A percentile compares a stretch with the other conserved stretches of the same genome.
Evolutionary conservation across 176 grass and related monocot species (phyloP).

Genomic region (Cenchrus americanus): DNA sequence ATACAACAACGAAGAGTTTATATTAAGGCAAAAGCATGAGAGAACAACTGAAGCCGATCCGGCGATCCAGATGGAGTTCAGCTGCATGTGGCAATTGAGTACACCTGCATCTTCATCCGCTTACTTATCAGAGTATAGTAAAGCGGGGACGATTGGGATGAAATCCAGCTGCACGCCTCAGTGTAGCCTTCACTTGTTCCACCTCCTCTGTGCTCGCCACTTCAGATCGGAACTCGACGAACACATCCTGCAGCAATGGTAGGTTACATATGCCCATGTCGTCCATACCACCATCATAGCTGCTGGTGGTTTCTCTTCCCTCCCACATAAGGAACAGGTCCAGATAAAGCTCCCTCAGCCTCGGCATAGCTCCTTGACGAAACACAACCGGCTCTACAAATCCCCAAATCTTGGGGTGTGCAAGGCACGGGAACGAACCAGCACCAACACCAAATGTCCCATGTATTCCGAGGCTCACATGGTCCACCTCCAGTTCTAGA

Average conservation of each 20-base stretch:
- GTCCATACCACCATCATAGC: too few relatives aligned
- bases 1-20: too few relatives aligned
- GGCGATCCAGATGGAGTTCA: too few relatives aligned
- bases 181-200: not conserved
- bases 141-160: not conserved
- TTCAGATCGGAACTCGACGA: not conserved
- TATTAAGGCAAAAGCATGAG: too few relatives aligned
- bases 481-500: not conserved
- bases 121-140: too few relatives aligned
- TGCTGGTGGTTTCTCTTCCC: not conserved
- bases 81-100: too few relatives aligned
- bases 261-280: not conserved
- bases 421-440: not conserved
- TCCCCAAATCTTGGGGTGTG: accelerated
- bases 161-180: not conserved
- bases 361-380: not conserved
- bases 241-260: not conserved
- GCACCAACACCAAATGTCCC: too few relatives aligned
- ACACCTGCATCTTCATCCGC: too few relatives aligned
- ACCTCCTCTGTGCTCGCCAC: not conserved
- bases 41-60: too few relatives aligned
- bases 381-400: not conserved
- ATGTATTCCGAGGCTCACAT: not conserved
- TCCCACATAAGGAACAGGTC: not conserved
- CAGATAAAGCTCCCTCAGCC: not conserved